Base-by-base conservation (phyloP, 2,329 filamentous ascomycete genomes). In the Penicillium corylophilum region DNA sequence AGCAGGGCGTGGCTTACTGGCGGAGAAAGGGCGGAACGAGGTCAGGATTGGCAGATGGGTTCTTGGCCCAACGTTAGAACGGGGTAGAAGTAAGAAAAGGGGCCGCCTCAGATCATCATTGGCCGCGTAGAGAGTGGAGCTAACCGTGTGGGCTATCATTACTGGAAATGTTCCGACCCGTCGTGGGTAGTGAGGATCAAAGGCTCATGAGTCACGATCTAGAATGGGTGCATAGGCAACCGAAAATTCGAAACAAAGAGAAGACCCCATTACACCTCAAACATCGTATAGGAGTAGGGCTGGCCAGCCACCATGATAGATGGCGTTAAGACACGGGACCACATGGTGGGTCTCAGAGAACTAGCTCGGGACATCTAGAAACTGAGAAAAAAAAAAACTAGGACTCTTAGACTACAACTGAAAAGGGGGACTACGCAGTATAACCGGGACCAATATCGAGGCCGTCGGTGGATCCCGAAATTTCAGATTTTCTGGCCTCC, bases 241-340 rank as follows among this genome's bases (percentile, higher is more conserved):
- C 2, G 18, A 4, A 9, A 26, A 41, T 39, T 10, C n/a, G 39
- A 41, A 38, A 24, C 38, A 41, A 26, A 41, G 13, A 13, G 1
- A 8, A 26, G 20, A 26, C 5, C 39, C 36, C 23, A 39, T 23
- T 5, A 22, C 39, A 41, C 13, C 23, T n/a, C 4, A n/a, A 23
- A 40, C 23, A 46, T 39, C 24, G 31, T 50, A 45, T 46, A 52
- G 46, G 48, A 48, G 39, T 58, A 59, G 51, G 57, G 50, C 56
- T 58, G 55, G 52, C 48, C 44, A 57, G 53, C 57, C 60, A 56
- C 56, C 53, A 41, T 10, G 48, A 41, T 40, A 20, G 35, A 60
- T 60, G 59, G 50, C 53, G n/a, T 55, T 53, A 56, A 55, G 53
- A 61, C 53, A 58, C 50, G 54, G 50, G 54, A 58, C 52, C 55